These are phyloP conservation scores for Berkeleyomyces basicola DNA, from an alignment of 2,329 filamentous ascomycete genomes.

Conservation along the genomic window DNA sequence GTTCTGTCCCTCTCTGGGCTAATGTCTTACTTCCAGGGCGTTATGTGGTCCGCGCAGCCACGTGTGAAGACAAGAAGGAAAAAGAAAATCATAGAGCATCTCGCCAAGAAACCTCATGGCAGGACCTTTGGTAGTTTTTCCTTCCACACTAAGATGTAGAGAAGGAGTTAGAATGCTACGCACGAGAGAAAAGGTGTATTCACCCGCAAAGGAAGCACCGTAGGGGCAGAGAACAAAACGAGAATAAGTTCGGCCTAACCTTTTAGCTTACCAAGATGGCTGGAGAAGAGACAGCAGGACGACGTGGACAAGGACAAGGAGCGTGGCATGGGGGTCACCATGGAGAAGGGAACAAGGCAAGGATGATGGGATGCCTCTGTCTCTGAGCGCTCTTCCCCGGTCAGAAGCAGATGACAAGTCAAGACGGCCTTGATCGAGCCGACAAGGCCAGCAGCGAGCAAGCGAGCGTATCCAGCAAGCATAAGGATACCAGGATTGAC, in stretches of 20 bases:
- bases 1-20: not conserved
- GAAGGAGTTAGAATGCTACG: not conserved
- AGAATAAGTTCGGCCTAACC: not conserved
- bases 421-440: not conserved
- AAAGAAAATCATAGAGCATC: not conserved
- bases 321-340: not conserved
- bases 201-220: no score
- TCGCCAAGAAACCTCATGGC: not conserved
- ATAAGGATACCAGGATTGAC: not conserved
- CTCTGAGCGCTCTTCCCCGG: not conserved
- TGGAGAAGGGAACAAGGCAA: not conserved
- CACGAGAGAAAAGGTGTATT: not conserved
- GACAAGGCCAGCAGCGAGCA: not conserved
- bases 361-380: conserved; percentile 1
- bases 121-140: not conserved
- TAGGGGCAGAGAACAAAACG: not conserved
- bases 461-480: not conserved
- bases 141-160: not conserved
- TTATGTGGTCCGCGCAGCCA: not conserved
- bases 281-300: not conserved
- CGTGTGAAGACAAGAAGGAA: not conserved
- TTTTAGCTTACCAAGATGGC: not conserved
- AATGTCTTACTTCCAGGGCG: not conserved
- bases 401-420: not conserved
- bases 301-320: not conserved